Percentiles rank a stretch among this genome's conserved stretches.
phyloP scores from a whole-genome alignment of 352 stramenopile species.

The Globisporangium viniferum region DNA sequence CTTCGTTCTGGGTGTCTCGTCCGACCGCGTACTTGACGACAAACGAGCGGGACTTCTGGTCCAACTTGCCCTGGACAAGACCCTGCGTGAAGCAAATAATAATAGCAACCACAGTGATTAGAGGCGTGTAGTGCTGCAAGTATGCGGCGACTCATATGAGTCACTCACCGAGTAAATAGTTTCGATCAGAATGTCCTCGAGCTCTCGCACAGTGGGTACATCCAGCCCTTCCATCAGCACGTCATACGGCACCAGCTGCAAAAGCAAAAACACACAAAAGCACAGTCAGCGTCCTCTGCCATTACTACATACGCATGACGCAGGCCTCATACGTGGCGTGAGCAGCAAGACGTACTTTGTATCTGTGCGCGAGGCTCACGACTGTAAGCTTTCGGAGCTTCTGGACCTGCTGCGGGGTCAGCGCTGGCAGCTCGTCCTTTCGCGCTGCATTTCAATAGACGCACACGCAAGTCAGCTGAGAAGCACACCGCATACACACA shows the following conservation, averaged over 20 bases:
- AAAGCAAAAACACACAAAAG: neutral
- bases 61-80: conserved; percentile 88
- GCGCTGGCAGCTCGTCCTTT: conserved; percentile 55
- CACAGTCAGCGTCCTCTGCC: neutral
- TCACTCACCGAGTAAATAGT: conserved; percentile 88
- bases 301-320: neutral
- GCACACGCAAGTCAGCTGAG: neutral
- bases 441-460: conserved; percentile 29
- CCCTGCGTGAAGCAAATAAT: conserved; percentile 32
- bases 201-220: conserved; percentile 76
- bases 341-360: conserved; percentile 49
- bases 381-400: conserved; percentile 90
- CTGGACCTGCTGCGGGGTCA: conserved; percentile 67
- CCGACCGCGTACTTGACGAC: conserved; percentile 87
- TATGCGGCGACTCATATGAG: neutral
- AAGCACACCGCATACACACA: neutral
- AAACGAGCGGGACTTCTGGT: conserved; percentile 81
- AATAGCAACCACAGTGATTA: neutral
- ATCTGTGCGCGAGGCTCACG: conserved; percentile 79
- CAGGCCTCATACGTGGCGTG: neutral
- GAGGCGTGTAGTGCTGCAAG: too few relatives aligned
- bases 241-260: conserved; percentile 78
- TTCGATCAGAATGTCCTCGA: conserved; percentile 93
- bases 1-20: conserved; percentile 80
- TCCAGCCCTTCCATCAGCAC: conserved; percentile 75